Evolutionary conservation across 192 early-diverging fungal genomes (phyloP), one percentile per base, ranked within the genome.

Genomic region (Helicostylum pulchrum): DNA sequence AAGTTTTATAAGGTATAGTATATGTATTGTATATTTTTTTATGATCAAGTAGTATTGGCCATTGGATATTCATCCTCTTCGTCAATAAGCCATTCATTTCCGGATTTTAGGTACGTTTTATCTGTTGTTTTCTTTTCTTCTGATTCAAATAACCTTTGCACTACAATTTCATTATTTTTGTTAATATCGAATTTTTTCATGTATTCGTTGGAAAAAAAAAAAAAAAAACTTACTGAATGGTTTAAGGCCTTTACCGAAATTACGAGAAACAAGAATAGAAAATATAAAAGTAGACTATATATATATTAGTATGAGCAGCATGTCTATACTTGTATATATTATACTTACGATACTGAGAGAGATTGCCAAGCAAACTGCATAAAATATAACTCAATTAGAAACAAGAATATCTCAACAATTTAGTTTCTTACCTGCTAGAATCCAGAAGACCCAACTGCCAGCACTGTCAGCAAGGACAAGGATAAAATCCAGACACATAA

Each of bases 161-260:
- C 54, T 56, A 17, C 19, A 39, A 36, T 39, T 10, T 3, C 9
- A 39, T 39, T 39, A 39, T 9, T 39, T 9, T 39, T 39, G 5
- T 39, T 9, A 39, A 9, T 39, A 9, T 39, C 9, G 4, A 6
- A 39, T 39, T 39, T 9, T 39, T 39, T 39, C 6, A 3, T 39
- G 9, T 5, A 9, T 39, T 1, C 6, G 1, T 45, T 12, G 44
- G 3, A 23, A 11, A 14, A 43, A 21, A 19, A 11, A 10, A 57
- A 36, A 43, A 11, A 39, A 11, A 32, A 15, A 58, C 65, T 66
- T 66, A 66, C 65, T 50, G n/a, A 46, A 48, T 21, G 53, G 54
- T 11, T 66, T 66, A 15, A 66, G 15, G 0, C 65, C 65, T 49
- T 66, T 55, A 34, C 36, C 47, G 50, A 66, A 66, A 31, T 66